phyloP scores from a whole-genome alignment of 306 rosid species.

The Castanopsis chinensis region DNA sequence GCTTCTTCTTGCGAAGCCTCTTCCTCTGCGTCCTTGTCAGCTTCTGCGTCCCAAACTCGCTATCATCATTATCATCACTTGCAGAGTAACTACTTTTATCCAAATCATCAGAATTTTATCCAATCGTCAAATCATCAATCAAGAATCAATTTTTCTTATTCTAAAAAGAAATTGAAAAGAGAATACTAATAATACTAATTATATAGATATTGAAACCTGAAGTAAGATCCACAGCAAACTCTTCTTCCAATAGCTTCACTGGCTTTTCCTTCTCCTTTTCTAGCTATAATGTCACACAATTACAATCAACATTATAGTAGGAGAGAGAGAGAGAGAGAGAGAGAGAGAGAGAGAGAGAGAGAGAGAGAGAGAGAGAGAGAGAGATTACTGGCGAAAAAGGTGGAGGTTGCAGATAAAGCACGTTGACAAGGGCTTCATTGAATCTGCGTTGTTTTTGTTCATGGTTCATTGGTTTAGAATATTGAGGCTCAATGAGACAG shows the following conservation, averaged over 20 bases:
- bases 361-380: too few species aligned
- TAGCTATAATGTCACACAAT: slow-evolving; percentile 1
- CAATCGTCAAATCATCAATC: neutral
- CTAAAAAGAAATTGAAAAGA: neutral
- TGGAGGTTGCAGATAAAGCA: slow-evolving; percentile 51
- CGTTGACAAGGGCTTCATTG: slow-evolving; percentile 61
- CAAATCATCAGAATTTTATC: slow-evolving; percentile 2
- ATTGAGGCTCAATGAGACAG: neutral
- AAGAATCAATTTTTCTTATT: neutral
- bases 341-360: neutral
- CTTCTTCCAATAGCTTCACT: neutral
- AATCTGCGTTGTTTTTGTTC: slow-evolving; percentile 60
- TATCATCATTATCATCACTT: slow-evolving; percentile 27
- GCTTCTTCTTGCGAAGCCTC: slow-evolving; percentile 56
- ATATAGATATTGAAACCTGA: slow-evolving; percentile 30
- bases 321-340: neutral
- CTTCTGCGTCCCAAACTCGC: slow-evolving; percentile 24
- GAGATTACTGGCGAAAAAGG: slow-evolving; percentile 13
- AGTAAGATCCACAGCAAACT: slow-evolving; percentile 17
- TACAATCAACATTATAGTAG: neutral
- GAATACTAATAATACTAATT: neutral
- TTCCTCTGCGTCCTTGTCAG: slow-evolving; percentile 72
- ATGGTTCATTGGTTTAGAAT: slow-evolving; percentile 30
- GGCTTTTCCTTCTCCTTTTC: slow-evolving; percentile 21
- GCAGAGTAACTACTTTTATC: slow-evolving; percentile 31